phyloP scores from a whole-genome alignment of 1,284 basidiomycete species.

The Ustilago crameri region DNA sequence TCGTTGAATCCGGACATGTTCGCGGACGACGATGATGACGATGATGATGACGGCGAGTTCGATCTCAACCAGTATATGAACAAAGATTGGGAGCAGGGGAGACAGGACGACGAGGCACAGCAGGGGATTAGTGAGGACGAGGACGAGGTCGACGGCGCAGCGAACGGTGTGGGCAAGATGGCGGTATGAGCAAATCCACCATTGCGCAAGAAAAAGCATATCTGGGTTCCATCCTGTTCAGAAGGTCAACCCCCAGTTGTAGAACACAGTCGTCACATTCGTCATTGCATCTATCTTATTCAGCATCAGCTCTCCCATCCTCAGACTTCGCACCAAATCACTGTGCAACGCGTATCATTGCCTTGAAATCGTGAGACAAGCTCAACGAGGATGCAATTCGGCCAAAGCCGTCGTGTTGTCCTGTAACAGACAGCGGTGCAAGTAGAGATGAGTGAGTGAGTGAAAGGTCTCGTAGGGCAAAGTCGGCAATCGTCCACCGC shows the following conservation, averaged over 20 bases:
- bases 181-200: slow-evolving; percentile 4
- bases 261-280: neutral
- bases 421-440: neutral
- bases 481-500: no score
- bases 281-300: no score
- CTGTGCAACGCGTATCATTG: no score
- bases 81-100: slow-evolving; percentile 60
- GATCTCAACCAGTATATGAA: slow-evolving; percentile 62
- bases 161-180: slow-evolving; percentile 24
- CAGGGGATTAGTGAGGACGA: slow-evolving; percentile 28
- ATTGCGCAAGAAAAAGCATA: neutral
- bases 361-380: no score
- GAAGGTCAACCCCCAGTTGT: no score
- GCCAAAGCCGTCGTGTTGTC: slow-evolving; percentile 1
- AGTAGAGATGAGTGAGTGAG: neutral
- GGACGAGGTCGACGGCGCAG: slow-evolving; percentile 17
- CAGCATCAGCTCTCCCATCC: no score
- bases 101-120: slow-evolving; percentile 52
- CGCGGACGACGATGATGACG: slow-evolving; percentile 76
- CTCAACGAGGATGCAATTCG: neutral
- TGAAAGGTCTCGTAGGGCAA: neutral
- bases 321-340: no score
- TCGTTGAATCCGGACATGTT: slow-evolving; percentile 95
- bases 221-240: no score
- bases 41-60: slow-evolving; percentile 67